Conservation (phyloP, 164 flowering plant species). For the Akebia trifoliata region DNA sequence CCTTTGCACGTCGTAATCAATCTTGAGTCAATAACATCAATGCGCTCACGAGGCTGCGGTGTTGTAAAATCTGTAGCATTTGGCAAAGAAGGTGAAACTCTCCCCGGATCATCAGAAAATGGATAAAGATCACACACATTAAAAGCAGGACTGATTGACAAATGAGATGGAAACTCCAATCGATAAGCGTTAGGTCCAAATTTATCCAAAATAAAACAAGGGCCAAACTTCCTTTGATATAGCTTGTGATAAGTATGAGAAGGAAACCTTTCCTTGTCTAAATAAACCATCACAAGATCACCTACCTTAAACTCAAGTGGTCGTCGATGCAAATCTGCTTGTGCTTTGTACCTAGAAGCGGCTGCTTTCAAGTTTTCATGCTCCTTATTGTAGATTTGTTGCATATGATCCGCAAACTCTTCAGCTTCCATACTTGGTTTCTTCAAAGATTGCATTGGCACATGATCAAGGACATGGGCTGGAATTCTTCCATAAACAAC, state of each 20-base stretch:
- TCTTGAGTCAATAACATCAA: neutral
- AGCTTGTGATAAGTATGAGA: neutral
- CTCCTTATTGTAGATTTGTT: neutral
- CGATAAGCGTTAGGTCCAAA: neutral
- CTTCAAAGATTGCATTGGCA: neutral
- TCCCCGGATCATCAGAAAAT: neutral
- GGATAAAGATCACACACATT: too few relatives aligned
- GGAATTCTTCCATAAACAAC: too few relatives aligned
- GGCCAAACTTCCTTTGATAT: neutral
- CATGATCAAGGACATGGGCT: neutral
- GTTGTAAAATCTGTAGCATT: neutral
- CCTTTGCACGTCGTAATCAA: neutral
- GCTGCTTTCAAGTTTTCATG: conserved; percentile 4
- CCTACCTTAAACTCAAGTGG: neutral
- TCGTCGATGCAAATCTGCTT: neutral
- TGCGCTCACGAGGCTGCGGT: neutral
- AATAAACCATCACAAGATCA: conserved; percentile 6
- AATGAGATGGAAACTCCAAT: neutral
- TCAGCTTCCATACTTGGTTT: conserved; percentile 2
- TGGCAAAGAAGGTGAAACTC: neutral
- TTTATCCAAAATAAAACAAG: neutral
- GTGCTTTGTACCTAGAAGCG: neutral
- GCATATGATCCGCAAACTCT: conserved; percentile 5
- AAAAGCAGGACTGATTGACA: neutral
- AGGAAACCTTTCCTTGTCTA: neutral